Base-by-base conservation (phyloP, 768 basidiomycete genomes). In the Hericium rajendrae region DNA sequence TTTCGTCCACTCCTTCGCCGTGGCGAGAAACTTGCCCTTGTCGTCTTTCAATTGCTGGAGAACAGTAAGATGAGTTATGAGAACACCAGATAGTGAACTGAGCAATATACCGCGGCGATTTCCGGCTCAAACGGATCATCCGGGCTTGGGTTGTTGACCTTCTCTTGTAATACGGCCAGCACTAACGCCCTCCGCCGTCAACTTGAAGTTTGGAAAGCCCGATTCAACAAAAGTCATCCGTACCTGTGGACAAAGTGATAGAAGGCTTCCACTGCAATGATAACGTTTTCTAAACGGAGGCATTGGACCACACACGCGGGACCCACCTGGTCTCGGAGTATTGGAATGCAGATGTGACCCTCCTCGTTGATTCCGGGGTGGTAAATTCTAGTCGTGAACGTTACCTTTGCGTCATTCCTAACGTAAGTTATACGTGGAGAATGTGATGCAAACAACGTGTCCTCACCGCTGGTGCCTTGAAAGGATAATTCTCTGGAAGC, bases 331-430 rank as follows among this genome's bases (percentile, higher is more conserved):
- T 93, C 91, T 64, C 87, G 81, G 53, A 93, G 77, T 50, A 93
- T 78, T 38, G 90, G 86, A 37, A 93, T 82, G 67, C 91, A 93
- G 57, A 93, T 92, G 22, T 80, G 76, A 38, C 91, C 91, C 67
- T 93, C 89, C 57, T 92, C 91, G 61, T 93, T 91, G 68, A 93
- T 88, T 39, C 91, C 91, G 26, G 91, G 91, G 69, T 93, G 91
- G 67, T 93, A 93, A 49, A 93, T 86, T 78, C 84, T 91, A 56
- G 91, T 93, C 41, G 75, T 82, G 70, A 93, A 92, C 39, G 80
- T 82, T 43, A 93, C 88, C 90, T 92, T 59, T 39, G 26, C 38
- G 61, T 63, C 22, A 38, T 46, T 6, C 40, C 43, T 32, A 49
- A 59, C 38, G 50, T 53, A 48, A 57, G 40, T 22, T 24, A 4